phyloP scores from a whole-genome alignment of 371 early-diverging fungal species.

The Rhizomucor pusillus region DNA sequence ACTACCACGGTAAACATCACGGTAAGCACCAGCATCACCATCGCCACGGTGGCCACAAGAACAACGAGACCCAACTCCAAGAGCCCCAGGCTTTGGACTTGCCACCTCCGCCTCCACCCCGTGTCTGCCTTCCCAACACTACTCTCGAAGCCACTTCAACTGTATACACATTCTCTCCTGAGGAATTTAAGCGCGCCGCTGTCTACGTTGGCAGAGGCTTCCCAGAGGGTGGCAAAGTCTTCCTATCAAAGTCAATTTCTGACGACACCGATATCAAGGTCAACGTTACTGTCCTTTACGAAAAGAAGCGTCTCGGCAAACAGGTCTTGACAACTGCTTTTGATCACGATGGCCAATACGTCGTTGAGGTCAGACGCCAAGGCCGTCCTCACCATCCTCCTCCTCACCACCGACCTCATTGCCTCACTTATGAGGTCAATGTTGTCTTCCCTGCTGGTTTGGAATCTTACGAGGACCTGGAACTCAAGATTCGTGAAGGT shows the following conservation, averaged over 20 bases:
- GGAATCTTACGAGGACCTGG: slow-evolving; percentile 10
- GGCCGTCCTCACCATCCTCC: slow-evolving; percentile 5
- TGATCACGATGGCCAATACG: slow-evolving; percentile 20
- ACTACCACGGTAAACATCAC: slow-evolving; percentile 12
- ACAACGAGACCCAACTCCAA: background rate
- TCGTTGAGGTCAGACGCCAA: slow-evolving; percentile 13
- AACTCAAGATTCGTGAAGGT: slow-evolving; percentile 10
- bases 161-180: slow-evolving; percentile 13
- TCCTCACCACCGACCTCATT: background rate
- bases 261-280: slow-evolving; percentile 10
- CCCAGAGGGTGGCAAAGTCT: slow-evolving; percentile 10
- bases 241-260: slow-evolving; percentile 3
- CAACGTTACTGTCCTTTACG: slow-evolving; percentile 14
- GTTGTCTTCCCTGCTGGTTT: slow-evolving; percentile 14
- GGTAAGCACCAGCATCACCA: slow-evolving; percentile 8
- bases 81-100: too few species aligned
- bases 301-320: slow-evolving; percentile 3
- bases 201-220: slow-evolving; percentile 12
- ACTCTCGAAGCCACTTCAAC: slow-evolving; percentile 11
- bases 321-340: slow-evolving; percentile 10
- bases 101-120: slow-evolving; percentile 1
- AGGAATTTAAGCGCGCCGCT: slow-evolving; percentile 16
- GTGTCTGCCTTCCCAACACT: slow-evolving; percentile 6
- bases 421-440: slow-evolving; percentile 14
- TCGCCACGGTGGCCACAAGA: background rate